phyloP scores from a whole-genome alignment of 2,329 filamentous ascomycete species.

The Colletotrichum incanum region DNA sequence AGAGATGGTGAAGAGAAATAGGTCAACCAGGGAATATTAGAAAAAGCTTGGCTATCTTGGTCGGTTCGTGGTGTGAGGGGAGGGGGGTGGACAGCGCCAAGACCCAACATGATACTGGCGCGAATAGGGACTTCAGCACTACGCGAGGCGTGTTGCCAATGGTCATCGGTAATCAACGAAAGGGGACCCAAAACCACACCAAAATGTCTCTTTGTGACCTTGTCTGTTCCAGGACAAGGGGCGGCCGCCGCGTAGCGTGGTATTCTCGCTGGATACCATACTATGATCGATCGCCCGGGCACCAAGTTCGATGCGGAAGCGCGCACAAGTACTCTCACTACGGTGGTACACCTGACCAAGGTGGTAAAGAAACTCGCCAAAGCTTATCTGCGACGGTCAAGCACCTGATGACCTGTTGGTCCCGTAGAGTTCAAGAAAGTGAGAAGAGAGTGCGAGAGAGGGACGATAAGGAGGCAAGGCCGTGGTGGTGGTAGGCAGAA shows the following conservation, averaged over 20 bases:
- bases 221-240: conserved; percentile 5
- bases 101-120: background rate
- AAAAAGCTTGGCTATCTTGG: conserved; percentile 8
- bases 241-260: conserved; percentile 23
- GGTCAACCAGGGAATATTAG: background rate
- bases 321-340: background rate
- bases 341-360: too few relatives aligned
- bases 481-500: background rate
- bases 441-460: background rate
- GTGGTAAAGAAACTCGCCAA: conserved; percentile 6
- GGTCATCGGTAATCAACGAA: background rate
- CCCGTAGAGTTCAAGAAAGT: background rate
- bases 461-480: background rate
- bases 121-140: background rate
- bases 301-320: conserved; percentile 8
- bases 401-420: background rate
- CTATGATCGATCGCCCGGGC: conserved; percentile 25
- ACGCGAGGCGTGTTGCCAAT: conserved; percentile 1
- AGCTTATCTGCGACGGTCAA: conserved; percentile 34
- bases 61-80: background rate
- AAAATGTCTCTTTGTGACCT: background rate
- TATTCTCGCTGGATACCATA: background rate
- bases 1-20: background rate
- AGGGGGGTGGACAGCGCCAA: background rate
- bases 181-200: background rate